phyloP scores from a whole-genome alignment of 305 asterid genomes.

The Vinca major region DNA sequence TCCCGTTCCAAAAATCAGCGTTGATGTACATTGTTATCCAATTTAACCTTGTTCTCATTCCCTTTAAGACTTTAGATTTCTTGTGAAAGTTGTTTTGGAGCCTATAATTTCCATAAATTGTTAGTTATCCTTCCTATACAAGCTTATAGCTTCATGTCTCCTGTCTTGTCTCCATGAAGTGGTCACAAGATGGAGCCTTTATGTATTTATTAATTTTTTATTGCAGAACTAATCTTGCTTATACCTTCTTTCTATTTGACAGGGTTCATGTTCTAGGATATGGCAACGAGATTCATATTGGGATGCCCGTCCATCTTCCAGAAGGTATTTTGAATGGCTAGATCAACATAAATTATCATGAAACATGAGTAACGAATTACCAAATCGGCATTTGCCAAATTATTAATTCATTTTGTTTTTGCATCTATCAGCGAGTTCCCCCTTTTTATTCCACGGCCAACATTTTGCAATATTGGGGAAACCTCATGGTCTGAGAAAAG shows the following conservation, averaged over 20 bases:
- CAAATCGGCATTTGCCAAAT: constrained; percentile 1
- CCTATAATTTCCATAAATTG: neutral
- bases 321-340: constrained; percentile 46
- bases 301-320: constrained; percentile 95
- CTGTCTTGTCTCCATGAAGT: neutral
- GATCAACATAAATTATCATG: constrained; percentile 1
- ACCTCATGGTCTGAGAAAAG: constrained; percentile 94
- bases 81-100: neutral
- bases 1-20: neutral
- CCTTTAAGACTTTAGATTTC: neutral
- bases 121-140: neutral
- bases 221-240: constrained; percentile 5
- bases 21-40: neutral
- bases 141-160: neutral
- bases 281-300: constrained; percentile 97
- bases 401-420: constrained; percentile 18
- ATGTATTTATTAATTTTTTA: neutral
- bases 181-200: neutral
- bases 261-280: constrained; percentile 98
- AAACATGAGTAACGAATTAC: neutral
- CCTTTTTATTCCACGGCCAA: constrained; percentile 87
- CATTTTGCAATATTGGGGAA: constrained; percentile 75
- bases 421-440: constrained; percentile 66
- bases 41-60: neutral
- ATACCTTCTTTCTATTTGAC: constrained; percentile 18